Conservation (phyloP, 306 rosid species). For the Quercus suber region DNA sequence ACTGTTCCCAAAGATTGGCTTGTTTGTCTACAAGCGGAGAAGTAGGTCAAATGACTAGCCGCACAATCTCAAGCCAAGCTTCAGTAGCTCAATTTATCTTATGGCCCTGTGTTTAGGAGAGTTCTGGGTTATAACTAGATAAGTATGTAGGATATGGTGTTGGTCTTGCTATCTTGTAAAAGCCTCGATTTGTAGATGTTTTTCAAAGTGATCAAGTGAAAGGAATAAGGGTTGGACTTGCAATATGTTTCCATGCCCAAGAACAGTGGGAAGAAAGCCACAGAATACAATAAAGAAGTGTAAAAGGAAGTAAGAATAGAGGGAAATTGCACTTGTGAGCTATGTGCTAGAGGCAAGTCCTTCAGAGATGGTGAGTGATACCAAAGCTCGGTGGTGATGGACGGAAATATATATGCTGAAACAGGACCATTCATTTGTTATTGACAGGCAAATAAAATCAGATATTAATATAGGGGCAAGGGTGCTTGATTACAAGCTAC, state of each 20-base stretch:
- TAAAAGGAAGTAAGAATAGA: too few relatives aligned
- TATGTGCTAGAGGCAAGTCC: too few relatives aligned
- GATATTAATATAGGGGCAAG: too few relatives aligned
- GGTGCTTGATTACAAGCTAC: too few relatives aligned
- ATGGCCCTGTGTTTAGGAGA: background rate
- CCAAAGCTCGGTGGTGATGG: background rate
- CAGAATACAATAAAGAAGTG: background rate
- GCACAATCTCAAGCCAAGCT: background rate
- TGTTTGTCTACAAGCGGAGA: background rate
- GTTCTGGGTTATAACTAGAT: background rate
- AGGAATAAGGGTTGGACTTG: background rate
- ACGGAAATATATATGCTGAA: too few relatives aligned
- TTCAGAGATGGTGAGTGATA: background rate
- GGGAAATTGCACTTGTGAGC: too few relatives aligned
- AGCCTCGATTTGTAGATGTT: background rate
- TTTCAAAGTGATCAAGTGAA: background rate
- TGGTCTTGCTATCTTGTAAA: background rate
- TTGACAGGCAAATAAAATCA: too few relatives aligned
- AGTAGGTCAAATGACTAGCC: background rate
- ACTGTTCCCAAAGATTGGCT: background rate
- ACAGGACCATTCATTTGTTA: too few relatives aligned
- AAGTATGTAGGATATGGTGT: background rate
- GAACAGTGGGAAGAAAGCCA: background rate
- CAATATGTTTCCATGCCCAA: background rate
- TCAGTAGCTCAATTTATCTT: background rate